Conservation (phyloP, 2,329 filamentous ascomycete genomes). For the Exophiala xenobiotica region DNA sequence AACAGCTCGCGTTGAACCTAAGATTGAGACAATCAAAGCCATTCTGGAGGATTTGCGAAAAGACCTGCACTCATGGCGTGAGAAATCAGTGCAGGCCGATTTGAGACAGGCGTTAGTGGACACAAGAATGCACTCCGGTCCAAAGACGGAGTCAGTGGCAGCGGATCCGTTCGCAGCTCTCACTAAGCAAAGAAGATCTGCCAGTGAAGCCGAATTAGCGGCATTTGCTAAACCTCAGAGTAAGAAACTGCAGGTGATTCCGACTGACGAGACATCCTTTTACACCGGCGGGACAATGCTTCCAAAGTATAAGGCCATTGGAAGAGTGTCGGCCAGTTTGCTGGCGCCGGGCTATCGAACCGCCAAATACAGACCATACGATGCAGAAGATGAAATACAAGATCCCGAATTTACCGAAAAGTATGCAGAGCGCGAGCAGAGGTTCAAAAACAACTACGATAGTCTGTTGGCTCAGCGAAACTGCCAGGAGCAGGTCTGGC, state of each 20-base stretch:
- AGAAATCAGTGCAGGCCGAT: slow-evolving; percentile 13
- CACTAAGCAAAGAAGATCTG: slow-evolving; percentile 6
- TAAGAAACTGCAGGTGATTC: slow-evolving; percentile 7
- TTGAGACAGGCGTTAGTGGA: slow-evolving; percentile 15
- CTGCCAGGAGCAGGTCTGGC: slow-evolving; percentile 25
- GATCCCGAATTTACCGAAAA: slow-evolving; percentile 20
- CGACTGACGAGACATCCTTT: slow-evolving; percentile 2
- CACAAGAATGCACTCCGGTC: slow-evolving; percentile 2
- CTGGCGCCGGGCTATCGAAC: slow-evolving; percentile 27
- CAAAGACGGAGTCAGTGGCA: slow-evolving; percentile 5
- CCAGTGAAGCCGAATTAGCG: neutral
- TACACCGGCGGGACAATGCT: slow-evolving; percentile 6
- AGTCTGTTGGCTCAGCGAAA: slow-evolving; percentile 15
- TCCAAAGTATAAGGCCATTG: slow-evolving; percentile 29
- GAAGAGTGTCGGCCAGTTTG: slow-evolving; percentile 24
- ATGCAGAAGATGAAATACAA: slow-evolving; percentile 25
- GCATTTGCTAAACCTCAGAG: neutral
- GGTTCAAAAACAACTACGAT: slow-evolving; percentile 20
- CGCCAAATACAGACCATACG: slow-evolving; percentile 27
- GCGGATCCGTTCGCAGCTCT: slow-evolving; percentile 15
- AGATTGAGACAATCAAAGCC: slow-evolving; percentile 5
- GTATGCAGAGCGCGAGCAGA: slow-evolving; percentile 19
- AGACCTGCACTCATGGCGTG: slow-evolving; percentile 12
- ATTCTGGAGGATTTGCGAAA: slow-evolving; percentile 8
- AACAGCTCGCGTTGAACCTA: slow-evolving; percentile 1